A percentile compares a stretch with the other conserved stretches of the same genome.
These are phyloP conservation scores for Fusarium bactridioides DNA, from an alignment of 2,329 filamentous ascomycete species.

Conservation along the genomic window DNA sequence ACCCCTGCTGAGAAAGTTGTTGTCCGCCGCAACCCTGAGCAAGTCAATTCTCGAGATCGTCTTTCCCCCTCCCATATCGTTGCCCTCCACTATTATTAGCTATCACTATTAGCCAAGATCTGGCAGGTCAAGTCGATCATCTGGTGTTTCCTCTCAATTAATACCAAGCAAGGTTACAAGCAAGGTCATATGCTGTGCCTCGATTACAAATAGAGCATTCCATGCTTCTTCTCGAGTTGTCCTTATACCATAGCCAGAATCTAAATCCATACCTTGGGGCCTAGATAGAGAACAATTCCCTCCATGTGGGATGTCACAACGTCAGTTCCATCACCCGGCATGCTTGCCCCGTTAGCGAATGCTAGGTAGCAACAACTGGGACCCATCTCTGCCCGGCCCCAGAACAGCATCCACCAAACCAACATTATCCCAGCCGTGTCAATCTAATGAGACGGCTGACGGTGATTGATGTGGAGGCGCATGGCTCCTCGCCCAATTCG, in stretches of 20 bases:
- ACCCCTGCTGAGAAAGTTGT: constrained; percentile 11
- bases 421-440: constrained; percentile 11
- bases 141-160: constrained; percentile 24
- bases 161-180: background rate
- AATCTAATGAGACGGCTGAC: constrained; percentile 5
- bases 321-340: constrained; percentile 30
- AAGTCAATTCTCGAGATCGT: constrained; percentile 26
- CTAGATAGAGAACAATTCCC: background rate
- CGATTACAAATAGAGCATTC: background rate
- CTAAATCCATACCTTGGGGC: background rate
- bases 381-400: constrained; percentile 25
- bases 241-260: background rate
- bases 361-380: constrained; percentile 17
- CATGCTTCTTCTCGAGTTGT: background rate
- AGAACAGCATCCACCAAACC: constrained; percentile 27
- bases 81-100: constrained; percentile 15
- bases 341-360: constrained; percentile 33
- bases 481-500: constrained; percentile 12
- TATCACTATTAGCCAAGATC: constrained; percentile 19
- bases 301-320: constrained; percentile 30
- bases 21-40: constrained; percentile 14
- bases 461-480: constrained; percentile 21
- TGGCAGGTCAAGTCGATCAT: constrained; percentile 34
- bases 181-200: background rate
- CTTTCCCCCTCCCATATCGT: constrained; percentile 11